Conservation (phyloP, 2,329 filamentous ascomycete species). For the Fusarium temperatum region DNA sequence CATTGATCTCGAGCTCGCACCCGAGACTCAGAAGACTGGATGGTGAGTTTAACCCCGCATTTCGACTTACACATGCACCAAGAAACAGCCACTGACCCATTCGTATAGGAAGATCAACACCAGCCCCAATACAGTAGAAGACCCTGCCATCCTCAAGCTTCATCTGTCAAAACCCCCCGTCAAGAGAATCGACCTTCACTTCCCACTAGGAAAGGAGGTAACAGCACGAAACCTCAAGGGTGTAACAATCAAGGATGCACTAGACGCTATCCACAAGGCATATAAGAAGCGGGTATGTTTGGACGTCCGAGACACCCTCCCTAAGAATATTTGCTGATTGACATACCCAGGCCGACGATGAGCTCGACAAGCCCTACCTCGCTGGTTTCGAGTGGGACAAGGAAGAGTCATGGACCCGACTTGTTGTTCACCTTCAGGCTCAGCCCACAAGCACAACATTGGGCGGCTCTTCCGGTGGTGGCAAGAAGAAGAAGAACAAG, state of each 20-base stretch:
- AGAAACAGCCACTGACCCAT: conserved; percentile 4
- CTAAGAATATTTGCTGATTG: background rate
- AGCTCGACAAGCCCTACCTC: conserved; percentile 86
- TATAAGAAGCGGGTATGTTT: conserved; percentile 91
- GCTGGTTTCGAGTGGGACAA: conserved; percentile 97
- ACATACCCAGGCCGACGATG: conserved; percentile 79
- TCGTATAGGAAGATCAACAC: conserved; percentile 88
- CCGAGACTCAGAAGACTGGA: conserved; percentile 86
- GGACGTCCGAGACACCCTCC: background rate
- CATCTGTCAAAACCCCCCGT: conserved; percentile 81
- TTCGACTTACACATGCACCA: background rate
- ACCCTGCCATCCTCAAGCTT: conserved; percentile 85
- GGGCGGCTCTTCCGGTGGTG: conserved; percentile 57
- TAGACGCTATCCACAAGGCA: conserved; percentile 95
- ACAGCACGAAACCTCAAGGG: conserved; percentile 91
- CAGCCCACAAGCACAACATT: conserved; percentile 60
- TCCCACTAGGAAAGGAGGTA: conserved; percentile 87
- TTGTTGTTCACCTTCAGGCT: conserved; percentile 87
- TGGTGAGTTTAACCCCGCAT: conserved; percentile 68
- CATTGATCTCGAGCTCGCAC: conserved; percentile 76
- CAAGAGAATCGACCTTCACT: conserved; percentile 94
- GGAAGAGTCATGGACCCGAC: conserved; percentile 86
- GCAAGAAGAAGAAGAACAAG: conserved; percentile 79
- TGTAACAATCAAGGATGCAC: conserved; percentile 95
- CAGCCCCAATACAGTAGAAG: conserved; percentile 79